phyloP scores from a whole-genome alignment of 163 green algal species.

The Prototheca cutis region DNA sequence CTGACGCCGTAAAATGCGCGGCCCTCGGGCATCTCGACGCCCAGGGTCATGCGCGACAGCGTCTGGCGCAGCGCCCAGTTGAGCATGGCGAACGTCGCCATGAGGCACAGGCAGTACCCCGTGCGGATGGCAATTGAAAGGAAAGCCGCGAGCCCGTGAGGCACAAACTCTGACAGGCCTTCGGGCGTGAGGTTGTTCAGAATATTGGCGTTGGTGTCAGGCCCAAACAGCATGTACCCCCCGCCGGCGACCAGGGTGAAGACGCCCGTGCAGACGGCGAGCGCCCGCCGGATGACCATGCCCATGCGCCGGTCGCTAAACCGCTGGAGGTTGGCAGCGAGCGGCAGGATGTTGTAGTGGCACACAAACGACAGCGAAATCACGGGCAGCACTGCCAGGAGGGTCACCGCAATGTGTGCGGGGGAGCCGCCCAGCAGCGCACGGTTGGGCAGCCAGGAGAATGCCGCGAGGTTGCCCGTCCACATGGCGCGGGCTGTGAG shows the following conservation, averaged over 20 bases:
- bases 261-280: constrained; percentile 21
- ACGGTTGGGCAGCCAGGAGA: constrained; percentile 18
- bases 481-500: constrained; percentile 10
- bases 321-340: constrained; percentile 14
- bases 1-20: constrained; percentile 12
- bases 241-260: constrained; percentile 26
- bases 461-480: constrained; percentile 20
- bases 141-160: not conserved
- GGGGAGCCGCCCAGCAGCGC: constrained; percentile 12
- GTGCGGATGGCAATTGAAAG: constrained; percentile 17
- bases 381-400: constrained; percentile 30
- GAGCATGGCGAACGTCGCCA: constrained; percentile 32
- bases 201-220: constrained; percentile 20
- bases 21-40: constrained; percentile 9
- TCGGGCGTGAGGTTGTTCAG: constrained; percentile 26
- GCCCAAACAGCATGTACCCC: constrained; percentile 21
- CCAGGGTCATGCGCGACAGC: constrained; percentile 19
- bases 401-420: constrained; percentile 6
- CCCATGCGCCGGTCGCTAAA: constrained; percentile 28
- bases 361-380: constrained; percentile 29
- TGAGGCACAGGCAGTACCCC: constrained; percentile 30
- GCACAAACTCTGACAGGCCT: constrained; percentile 10
- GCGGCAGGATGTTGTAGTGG: constrained; percentile 32
- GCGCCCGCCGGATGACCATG: constrained; percentile 24
- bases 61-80: constrained; percentile 34